Percentiles rank a stretch among this genome's conserved stretches.
Evolutionary conservation across 495 filamentous ascomycete species (phyloP).

Genomic region (Penicillium silybi): DNA sequence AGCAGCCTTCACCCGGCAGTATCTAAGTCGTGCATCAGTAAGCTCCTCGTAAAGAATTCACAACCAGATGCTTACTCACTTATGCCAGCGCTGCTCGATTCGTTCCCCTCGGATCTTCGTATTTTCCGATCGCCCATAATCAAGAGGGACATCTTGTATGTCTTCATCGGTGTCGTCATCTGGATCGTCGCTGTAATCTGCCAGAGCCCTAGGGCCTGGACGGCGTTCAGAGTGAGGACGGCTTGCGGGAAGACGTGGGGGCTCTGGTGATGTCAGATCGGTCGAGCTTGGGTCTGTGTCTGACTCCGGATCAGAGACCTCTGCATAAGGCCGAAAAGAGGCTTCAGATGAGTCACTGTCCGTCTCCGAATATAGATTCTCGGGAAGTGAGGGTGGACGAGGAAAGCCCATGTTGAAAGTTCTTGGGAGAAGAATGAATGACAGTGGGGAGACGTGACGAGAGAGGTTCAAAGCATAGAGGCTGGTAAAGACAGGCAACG

Average conservation of each 20-base stretch:
- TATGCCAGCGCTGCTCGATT: slow-evolving; percentile 21
- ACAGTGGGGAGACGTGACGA: too few species aligned
- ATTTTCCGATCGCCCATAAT: slow-evolving; percentile 20
- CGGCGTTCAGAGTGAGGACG: background rate
- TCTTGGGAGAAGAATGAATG: background rate
- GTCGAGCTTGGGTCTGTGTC: too few species aligned
- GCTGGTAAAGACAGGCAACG: too few species aligned
- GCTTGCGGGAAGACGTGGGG: too few species aligned
- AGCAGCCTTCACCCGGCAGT: slow-evolving; percentile 9
- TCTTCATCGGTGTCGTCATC: slow-evolving; percentile 21
- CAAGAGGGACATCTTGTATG: slow-evolving; percentile 15
- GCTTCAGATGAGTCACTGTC: too few species aligned
- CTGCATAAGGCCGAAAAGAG: too few species aligned
- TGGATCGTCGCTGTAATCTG: slow-evolving; percentile 17
- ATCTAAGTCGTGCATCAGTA: slow-evolving; percentile 7
- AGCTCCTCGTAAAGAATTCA: slow-evolving; percentile 3
- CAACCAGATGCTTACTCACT: slow-evolving; percentile 13
- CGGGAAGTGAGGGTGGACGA: too few species aligned
- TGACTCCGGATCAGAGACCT: too few species aligned
- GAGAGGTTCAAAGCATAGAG: too few species aligned
- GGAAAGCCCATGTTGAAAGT: too few species aligned
- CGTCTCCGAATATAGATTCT: too few species aligned
- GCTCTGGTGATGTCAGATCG: too few species aligned
- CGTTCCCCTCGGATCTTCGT: slow-evolving; percentile 11
- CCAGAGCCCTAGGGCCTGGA: background rate